Percentiles rank a stretch among this genome's conserved stretches.
phyloP scores from a whole-genome alignment of 306 rosid species.

The Quercus parvula region DNA sequence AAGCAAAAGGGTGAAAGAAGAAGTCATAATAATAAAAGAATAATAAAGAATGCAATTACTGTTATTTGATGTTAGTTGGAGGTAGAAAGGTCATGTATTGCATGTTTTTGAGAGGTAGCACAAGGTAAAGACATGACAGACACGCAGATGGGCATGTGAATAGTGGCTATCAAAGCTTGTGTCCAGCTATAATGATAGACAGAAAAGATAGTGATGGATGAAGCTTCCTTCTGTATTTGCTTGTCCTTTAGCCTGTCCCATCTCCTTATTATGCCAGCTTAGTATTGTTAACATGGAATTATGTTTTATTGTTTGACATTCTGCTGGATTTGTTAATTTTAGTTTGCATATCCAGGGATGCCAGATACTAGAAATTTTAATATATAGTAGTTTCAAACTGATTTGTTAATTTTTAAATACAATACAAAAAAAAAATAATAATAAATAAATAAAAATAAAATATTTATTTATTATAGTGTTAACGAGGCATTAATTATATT shows the following conservation, averaged over 20 bases:
- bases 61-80: slow-evolving; percentile 25
- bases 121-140: slow-evolving; percentile 43
- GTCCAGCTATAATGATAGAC: slow-evolving; percentile 15
- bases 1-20: slow-evolving; percentile 11
- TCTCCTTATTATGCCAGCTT: slow-evolving; percentile 14
- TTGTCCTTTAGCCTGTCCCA: slow-evolving; percentile 30
- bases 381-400: too few species aligned
- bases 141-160: slow-evolving; percentile 43
- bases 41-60: slow-evolving; percentile 35
- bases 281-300: neutral
- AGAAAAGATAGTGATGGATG: slow-evolving; percentile 51
- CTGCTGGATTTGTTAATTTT: neutral
- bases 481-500: too few species aligned
- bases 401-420: too few species aligned
- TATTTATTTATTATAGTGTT: too few species aligned
- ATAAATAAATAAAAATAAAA: too few species aligned
- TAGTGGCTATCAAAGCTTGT: slow-evolving; percentile 24
- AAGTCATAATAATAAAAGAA: neutral
- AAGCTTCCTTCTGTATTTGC: slow-evolving; percentile 37
- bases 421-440: too few species aligned
- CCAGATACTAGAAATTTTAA: too few species aligned
- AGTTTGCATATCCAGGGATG: too few species aligned
- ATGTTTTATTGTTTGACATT: neutral
- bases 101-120: slow-evolving; percentile 25
- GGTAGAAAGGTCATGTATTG: neutral